A percentile compares a stretch with the other conserved stretches of the same genome.
Evolutionary conservation across 345 rosid genomes (phyloP).

Genomic region (Streptanthus diversifolius): DNA sequence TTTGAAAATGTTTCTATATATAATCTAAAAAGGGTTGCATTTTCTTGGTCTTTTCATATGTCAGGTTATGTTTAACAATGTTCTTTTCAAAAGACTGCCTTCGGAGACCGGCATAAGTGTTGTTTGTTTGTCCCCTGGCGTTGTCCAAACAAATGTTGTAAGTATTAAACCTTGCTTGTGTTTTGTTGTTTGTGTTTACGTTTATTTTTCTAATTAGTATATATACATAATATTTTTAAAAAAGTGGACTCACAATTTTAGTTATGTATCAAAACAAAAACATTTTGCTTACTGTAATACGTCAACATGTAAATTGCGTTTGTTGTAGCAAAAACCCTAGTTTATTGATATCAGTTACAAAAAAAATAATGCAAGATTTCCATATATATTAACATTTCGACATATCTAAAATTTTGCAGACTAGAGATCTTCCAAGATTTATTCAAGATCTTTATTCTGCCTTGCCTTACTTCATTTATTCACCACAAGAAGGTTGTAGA

Average conservation of each 20-base stretch:
- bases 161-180: constrained; percentile 23
- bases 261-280: neutral
- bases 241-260: neutral
- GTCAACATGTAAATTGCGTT: neutral
- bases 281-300: neutral
- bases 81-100: constrained; percentile 66
- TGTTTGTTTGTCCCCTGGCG: constrained; percentile 76
- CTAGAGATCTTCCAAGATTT: constrained; percentile 70
- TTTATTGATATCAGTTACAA: neutral
- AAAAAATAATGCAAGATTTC: neutral
- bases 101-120: constrained; percentile 70
- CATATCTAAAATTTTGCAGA: constrained; percentile 41
- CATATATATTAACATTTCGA: neutral
- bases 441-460: constrained; percentile 65
- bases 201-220: neutral
- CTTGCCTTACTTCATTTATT: constrained; percentile 71
- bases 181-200: neutral
- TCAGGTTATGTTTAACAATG: constrained; percentile 87
- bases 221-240: too few species aligned
- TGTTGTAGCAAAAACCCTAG: neutral
- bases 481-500: constrained; percentile 75
- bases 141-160: constrained; percentile 78
- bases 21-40: neutral
- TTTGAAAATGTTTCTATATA: neutral
- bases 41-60: neutral